Evolutionary conservation across 352 stramenopile species (phyloP).

Genomic region (Phytophthora idaei): DNA sequence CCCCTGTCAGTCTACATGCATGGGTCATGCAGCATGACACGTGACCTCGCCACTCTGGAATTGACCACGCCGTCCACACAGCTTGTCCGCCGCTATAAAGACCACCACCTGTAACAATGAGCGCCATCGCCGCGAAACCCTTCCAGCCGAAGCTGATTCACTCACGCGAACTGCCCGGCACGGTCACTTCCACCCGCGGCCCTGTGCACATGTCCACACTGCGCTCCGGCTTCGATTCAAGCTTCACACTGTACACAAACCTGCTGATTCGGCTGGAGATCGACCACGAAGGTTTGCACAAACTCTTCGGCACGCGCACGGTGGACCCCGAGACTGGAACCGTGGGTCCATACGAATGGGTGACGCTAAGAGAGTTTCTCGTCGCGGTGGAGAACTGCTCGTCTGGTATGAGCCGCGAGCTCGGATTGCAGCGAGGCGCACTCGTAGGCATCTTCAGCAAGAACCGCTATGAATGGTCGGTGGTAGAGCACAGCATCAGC

Average conservation of each 20-base stretch:
- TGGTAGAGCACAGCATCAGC: slow-evolving; percentile 75
- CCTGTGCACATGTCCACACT: slow-evolving; percentile 40
- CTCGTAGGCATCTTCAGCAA: slow-evolving; percentile 80
- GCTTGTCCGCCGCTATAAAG: neutral
- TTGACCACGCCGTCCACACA: neutral
- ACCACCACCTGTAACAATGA: slow-evolving; percentile 9
- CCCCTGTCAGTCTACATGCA: too few species aligned
- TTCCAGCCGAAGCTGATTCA: slow-evolving; percentile 13
- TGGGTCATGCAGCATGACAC: too few species aligned
- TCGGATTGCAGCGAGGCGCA: slow-evolving; percentile 49
- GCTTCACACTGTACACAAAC: slow-evolving; percentile 66
- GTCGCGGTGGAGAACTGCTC: slow-evolving; percentile 48
- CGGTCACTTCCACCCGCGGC: slow-evolving; percentile 38
- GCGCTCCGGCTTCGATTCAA: slow-evolving; percentile 40
- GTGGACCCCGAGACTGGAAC: slow-evolving; percentile 42
- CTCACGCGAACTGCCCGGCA: slow-evolving; percentile 27
- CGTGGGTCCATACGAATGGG: slow-evolving; percentile 58
- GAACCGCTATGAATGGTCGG: slow-evolving; percentile 79
- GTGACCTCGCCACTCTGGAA: slow-evolving; percentile 15
- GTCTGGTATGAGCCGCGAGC: slow-evolving; percentile 45
- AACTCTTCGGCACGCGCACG: slow-evolving; percentile 61
- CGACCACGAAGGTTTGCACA: slow-evolving; percentile 51
- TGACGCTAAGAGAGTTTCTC: slow-evolving; percentile 68
- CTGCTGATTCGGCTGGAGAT: slow-evolving; percentile 48
- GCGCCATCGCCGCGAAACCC: neutral